These are phyloP conservation scores for Leptomonas pyrrhocoris DNA, from an alignment of 208 protist genomes.

Conservation along the genomic window DNA sequence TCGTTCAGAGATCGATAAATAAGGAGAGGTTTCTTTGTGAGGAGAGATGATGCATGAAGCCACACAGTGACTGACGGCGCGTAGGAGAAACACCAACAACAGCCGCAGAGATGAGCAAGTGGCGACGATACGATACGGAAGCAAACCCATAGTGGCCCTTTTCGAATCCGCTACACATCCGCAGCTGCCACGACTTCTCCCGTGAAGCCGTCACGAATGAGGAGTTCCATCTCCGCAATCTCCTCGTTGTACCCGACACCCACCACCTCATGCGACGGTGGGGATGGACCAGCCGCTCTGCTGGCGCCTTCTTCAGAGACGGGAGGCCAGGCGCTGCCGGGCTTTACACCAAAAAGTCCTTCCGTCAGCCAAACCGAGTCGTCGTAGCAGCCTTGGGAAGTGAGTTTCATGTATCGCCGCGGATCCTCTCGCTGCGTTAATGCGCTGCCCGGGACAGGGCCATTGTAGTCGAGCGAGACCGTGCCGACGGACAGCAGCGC, in stretches of 20 bases:
- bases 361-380: slow-evolving; percentile 73
- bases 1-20: no score
- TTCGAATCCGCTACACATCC: slow-evolving; percentile 28
- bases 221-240: slow-evolving; percentile 66
- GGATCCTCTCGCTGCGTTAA: slow-evolving; percentile 56
- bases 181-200: slow-evolving; percentile 35
- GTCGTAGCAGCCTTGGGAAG: slow-evolving; percentile 35
- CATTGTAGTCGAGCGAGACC: slow-evolving; percentile 75
- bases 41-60: no score
- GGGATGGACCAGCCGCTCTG: neutral
- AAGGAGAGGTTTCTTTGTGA: no score
- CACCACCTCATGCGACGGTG: slow-evolving; percentile 31
- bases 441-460: slow-evolving; percentile 48
- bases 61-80: no score
- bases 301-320: neutral
- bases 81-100: neutral
- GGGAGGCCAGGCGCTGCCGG: slow-evolving; percentile 39
- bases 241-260: slow-evolving; percentile 66
- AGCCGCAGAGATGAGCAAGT: neutral
- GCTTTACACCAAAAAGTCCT: slow-evolving; percentile 71
- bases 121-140: neutral
- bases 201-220: slow-evolving; percentile 42
- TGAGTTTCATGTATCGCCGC: slow-evolving; percentile 69
- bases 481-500: slow-evolving; percentile 52
- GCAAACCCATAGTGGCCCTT: no score